Percentiles rank a stretch among this genome's conserved stretches.
Evolutionary conservation across 2,329 filamentous ascomycete species (phyloP).

Genomic region (Balansia obtecta): DNA sequence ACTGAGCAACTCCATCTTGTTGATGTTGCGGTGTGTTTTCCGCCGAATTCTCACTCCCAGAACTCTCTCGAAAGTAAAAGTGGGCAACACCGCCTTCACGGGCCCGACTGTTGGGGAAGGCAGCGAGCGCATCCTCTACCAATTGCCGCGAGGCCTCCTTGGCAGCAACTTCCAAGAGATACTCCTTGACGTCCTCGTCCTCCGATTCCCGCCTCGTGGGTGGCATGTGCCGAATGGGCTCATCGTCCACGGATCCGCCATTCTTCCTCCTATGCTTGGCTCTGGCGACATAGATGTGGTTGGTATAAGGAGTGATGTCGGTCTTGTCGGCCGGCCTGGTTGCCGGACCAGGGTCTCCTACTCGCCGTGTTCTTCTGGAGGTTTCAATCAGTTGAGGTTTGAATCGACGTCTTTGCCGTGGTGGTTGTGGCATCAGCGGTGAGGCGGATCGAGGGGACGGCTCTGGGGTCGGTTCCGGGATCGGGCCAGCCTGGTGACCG

Average conservation of each 20-base stretch:
- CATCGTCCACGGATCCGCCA: slow-evolving; percentile 17
- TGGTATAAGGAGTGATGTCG: slow-evolving; percentile 54
- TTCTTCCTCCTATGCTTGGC: slow-evolving; percentile 24
- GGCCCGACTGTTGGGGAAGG: slow-evolving; percentile 61
- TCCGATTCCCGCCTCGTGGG: slow-evolving; percentile 51
- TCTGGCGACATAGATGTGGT: slow-evolving; percentile 41
- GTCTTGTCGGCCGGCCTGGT: slow-evolving; percentile 57
- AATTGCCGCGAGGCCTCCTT: slow-evolving; percentile 71
- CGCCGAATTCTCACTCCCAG: slow-evolving; percentile 39
- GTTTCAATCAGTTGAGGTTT: slow-evolving; percentile 74
- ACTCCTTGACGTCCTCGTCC: slow-evolving; percentile 63
- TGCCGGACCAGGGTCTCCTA: slow-evolving; percentile 50
- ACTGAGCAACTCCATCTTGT: slow-evolving; percentile 11
- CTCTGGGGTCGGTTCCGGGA: slow-evolving; percentile 44
- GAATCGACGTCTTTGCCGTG: slow-evolving; percentile 42
- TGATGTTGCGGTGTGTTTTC: slow-evolving; percentile 24
- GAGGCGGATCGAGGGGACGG: slow-evolving; percentile 38
- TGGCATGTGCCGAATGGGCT: slow-evolving; percentile 21
- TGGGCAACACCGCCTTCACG: slow-evolving; percentile 60
- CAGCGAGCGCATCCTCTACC: slow-evolving; percentile 62
- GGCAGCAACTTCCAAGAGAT: slow-evolving; percentile 67
- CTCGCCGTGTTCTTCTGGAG: slow-evolving; percentile 56
- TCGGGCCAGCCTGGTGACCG: slow-evolving; percentile 27
- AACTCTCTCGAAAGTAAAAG: slow-evolving; percentile 54
- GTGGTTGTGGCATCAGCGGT: slow-evolving; percentile 26